Base-by-base conservation (phyloP, 805 yeast species). In the Jamesozyma hellenica region DNA sequence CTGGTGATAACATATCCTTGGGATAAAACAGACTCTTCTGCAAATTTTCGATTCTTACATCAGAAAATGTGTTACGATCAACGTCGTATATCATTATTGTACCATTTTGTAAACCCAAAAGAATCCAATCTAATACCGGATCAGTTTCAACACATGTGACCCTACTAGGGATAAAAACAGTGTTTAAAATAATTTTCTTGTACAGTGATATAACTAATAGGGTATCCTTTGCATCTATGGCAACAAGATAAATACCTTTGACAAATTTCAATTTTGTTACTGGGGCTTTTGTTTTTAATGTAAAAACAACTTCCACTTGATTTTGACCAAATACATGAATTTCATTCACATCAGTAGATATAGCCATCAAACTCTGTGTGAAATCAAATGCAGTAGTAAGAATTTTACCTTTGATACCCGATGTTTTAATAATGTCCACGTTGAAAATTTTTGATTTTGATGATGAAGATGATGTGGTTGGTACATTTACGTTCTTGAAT, bases 111-210 rank as follows among this genome's bases (percentile, higher is more conserved):
- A 85, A 64, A 3, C 97, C 98, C 16, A 90, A 52, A 34, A 81
- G 68, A 13, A 90, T 62, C 85, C 92, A 92, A 59, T 88, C 96
- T 47, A 92, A 58, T 0, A 94, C 71, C 2, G 96, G 96, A 52
- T 92, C 98, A 1, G 82, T 61, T 42, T 75, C 92, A 12, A 79
- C 66, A 3, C 83, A 70, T 1, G 83, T 69, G n/a, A 88, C 71
- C 11, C 72, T 67, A 1, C 82, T 78, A 1, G 82, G 80, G 1
- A 85, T 72, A 43, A 72, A 69, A 49, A 74, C 74, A 1, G 76
- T 71, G 16, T 75, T 72, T 39, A 90, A 58, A 8, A 82, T 65
- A 43, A 70, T 66, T 51, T 79, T 77, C 6, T 80, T 64, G 40
- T 75, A 74, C 17, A 90, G 53, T 0, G 95, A 86, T 33, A 84